A percentile compares a stretch with the other conserved stretches of the same genome.
Conservation (phyloP, 2,329 filamentous ascomycete genomes). For the Metarhizium guizhouense region DNA sequence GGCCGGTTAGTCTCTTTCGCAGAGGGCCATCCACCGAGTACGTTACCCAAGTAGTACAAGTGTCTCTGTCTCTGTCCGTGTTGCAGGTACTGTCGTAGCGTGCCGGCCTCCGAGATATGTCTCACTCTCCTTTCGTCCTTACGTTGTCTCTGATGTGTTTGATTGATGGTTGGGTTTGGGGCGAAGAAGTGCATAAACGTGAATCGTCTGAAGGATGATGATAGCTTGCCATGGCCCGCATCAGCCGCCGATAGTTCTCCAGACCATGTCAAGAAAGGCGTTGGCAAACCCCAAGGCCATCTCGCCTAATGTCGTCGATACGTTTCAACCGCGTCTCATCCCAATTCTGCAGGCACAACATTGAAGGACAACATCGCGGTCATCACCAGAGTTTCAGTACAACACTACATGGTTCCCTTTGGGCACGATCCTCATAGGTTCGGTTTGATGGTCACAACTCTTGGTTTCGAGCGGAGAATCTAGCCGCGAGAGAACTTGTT, state of each 20-base stretch:
- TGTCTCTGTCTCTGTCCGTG: neutral
- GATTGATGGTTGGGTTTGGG: neutral
- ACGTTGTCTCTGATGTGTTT: neutral
- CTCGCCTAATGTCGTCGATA: neutral
- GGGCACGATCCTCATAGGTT: no score
- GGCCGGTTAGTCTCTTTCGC: neutral
- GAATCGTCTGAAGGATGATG: neutral
- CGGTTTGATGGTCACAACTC: neutral
- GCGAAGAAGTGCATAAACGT: no score
- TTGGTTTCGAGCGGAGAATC: neutral
- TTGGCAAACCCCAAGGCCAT: neutral
- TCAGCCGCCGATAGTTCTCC: no score
- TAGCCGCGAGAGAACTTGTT: neutral
- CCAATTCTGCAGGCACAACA: no score
- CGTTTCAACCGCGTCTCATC: neutral
- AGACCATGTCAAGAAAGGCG: no score
- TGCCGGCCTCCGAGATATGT: conserved; percentile 4
- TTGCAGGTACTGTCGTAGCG: neutral
- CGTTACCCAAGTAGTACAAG: neutral
- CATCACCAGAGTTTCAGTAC: no score
- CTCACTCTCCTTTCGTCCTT: neutral
- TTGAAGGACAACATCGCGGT: no score
- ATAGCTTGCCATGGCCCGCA: neutral
- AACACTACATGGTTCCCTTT: no score
- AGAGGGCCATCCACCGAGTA: neutral